phyloP scores from a whole-genome alignment of 2,329 filamentous ascomycete species.

The Coleophoma eucalyptorum region DNA sequence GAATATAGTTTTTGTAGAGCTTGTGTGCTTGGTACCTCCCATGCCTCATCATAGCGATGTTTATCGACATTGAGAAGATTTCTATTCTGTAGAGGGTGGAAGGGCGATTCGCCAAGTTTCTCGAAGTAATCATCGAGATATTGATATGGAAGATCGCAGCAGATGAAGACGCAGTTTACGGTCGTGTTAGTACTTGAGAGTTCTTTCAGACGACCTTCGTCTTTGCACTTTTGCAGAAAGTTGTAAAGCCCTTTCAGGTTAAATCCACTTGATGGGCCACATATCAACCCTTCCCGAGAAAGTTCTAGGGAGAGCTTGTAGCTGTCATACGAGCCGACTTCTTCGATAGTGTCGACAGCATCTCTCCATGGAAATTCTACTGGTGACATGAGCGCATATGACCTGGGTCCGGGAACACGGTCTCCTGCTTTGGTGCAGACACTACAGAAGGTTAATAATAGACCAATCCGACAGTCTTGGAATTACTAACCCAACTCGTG shows the following conservation, averaged over 20 bases:
- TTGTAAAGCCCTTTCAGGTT: conserved; percentile 38
- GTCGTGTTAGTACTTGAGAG: conserved; percentile 40
- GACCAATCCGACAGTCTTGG: conserved; percentile 2
- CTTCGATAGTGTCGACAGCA: conserved; percentile 50
- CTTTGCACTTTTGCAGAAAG: conserved; percentile 44
- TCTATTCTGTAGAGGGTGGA: conserved; percentile 44
- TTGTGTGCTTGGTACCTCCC: conserved; percentile 33
- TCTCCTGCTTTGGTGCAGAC: conserved; percentile 55
- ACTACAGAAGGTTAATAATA: conserved; percentile 22
- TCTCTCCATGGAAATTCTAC: conserved; percentile 55
- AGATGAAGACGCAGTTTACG: conserved; percentile 54
- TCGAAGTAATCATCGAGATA: conserved; percentile 58
- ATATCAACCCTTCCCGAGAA: conserved; percentile 53
- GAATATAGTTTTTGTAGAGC: neutral
- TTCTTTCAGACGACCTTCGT: conserved; percentile 36
- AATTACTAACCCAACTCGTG: conserved; percentile 15
- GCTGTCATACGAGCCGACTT: conserved; percentile 51
- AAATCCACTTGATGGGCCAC: conserved; percentile 58
- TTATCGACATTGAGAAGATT: conserved; percentile 44
- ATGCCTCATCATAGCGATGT: conserved; percentile 51
- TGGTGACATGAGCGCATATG: conserved; percentile 42
- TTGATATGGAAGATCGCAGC: conserved; percentile 61
- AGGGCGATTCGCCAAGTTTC: conserved; percentile 44
- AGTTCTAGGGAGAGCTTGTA: conserved; percentile 49
- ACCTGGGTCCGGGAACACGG: conserved; percentile 54